Percentiles rank a stretch among this genome's conserved stretches.
Evolutionary conservation across 2,329 filamentous ascomycete species (phyloP).

Genomic region (Diaporthe sp.): DNA sequence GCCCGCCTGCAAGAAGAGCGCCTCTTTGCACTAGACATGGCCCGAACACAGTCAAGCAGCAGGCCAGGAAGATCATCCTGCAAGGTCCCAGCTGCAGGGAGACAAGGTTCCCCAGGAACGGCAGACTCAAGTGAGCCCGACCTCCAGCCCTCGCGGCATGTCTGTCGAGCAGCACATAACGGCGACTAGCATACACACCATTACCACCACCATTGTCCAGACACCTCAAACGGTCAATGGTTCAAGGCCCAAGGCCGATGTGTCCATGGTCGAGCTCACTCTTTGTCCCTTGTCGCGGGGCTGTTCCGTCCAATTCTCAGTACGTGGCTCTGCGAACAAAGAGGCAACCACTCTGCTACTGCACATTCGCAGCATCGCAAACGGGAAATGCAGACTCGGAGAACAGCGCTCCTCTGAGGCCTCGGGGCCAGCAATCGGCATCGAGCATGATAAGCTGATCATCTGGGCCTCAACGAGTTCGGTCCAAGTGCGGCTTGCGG

Average conservation of each 20-base stretch:
- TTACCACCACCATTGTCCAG: slow-evolving; percentile 13
- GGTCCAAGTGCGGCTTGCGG: slow-evolving; percentile 33
- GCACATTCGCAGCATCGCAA: slow-evolving; percentile 8
- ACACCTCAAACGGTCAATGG: slow-evolving; percentile 19
- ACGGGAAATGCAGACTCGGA: not conserved
- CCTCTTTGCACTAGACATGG: slow-evolving; percentile 7
- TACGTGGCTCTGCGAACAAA: slow-evolving; percentile 22
- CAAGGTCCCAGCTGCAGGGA: slow-evolving; percentile 36
- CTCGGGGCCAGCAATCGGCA: not conserved
- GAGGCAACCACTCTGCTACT: not conserved
- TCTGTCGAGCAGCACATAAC: slow-evolving; percentile 34
- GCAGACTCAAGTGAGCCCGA: slow-evolving; percentile 19
- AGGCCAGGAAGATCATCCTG: slow-evolving; percentile 26
- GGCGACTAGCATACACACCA: slow-evolving; percentile 34
- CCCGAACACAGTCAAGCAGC: slow-evolving; percentile 12
- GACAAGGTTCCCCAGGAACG: slow-evolving; percentile 34
- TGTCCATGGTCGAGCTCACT: not conserved
- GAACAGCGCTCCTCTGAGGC: not conserved
- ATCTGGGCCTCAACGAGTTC: slow-evolving; percentile 24
- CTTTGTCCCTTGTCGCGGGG: slow-evolving; percentile 21
- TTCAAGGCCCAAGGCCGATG: not conserved
- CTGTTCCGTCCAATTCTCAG: not conserved
- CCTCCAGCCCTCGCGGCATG: slow-evolving; percentile 18
- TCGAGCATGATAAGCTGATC: slow-evolving; percentile 24
- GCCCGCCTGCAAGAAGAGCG: slow-evolving; percentile 23